Evolutionary conservation across 495 filamentous ascomycete species (phyloP).

Genomic region (Aspergillus wentii): DNA sequence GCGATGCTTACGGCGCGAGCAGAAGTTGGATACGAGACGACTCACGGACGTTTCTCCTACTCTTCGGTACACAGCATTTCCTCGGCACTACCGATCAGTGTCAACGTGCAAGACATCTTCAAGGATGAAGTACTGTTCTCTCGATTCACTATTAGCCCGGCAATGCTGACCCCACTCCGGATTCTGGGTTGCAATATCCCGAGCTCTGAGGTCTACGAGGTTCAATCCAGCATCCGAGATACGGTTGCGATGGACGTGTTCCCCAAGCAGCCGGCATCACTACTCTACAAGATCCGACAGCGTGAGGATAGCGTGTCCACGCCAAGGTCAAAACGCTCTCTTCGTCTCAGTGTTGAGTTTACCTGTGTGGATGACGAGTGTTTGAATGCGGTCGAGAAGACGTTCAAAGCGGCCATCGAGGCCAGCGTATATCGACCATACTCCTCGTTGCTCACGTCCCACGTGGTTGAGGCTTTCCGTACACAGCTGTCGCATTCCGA

Average conservation of each 20-base stretch:
- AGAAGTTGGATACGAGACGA: constrained; percentile 75
- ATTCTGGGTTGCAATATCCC: constrained; percentile 67
- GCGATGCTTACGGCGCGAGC: constrained; percentile 66
- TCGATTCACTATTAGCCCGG: constrained; percentile 80
- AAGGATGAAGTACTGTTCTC: constrained; percentile 79
- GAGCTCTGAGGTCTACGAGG: constrained; percentile 62
- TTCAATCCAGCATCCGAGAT: constrained; percentile 53
- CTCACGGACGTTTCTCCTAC: constrained; percentile 66
- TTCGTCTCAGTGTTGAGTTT: constrained; percentile 73
- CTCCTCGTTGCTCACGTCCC: constrained; percentile 41
- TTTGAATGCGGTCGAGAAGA: constrained; percentile 34
- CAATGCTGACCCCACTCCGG: constrained; percentile 66
- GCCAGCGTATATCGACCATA: constrained; percentile 39
- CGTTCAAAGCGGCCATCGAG: constrained; percentile 37
- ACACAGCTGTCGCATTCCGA: constrained; percentile 51
- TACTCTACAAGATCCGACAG: constrained; percentile 71
- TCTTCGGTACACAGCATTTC: constrained; percentile 55
- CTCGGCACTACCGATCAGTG: constrained; percentile 75
- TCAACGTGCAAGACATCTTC: constrained; percentile 97
- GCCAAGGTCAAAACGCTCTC: constrained; percentile 38
- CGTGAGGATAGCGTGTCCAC: constrained; percentile 17
- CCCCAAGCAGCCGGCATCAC: constrained; percentile 70
- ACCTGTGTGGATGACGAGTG: constrained; percentile 67
- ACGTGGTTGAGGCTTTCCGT: constrained; percentile 49
- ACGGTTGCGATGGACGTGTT: constrained; percentile 61